Evolutionary conservation across 2,329 filamentous ascomycete species (phyloP), one percentile per base, ranked within the genome.

Genomic region (Tolypocladium album): DNA sequence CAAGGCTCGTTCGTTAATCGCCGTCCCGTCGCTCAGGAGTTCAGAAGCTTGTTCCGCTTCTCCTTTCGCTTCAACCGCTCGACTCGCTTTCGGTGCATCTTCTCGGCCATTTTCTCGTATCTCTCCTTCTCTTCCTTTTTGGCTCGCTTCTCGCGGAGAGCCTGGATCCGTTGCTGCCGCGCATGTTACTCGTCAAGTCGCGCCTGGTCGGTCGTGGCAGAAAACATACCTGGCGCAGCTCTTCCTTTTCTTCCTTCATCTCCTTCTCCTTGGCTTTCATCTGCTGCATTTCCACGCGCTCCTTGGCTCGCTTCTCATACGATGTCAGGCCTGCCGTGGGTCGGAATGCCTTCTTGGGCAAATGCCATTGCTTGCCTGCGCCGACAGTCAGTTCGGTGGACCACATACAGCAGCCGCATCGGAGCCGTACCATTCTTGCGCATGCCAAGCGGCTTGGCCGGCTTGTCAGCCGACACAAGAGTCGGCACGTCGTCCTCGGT

Each of bases 21-120:
- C 55, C 55, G 57, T 22, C 43, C 57, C 38, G 57, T 31, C 27
- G 36, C 58, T 74, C 78, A 88, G 62, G 85, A 87, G 72, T 87
- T 87, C 68, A 88, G 71, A 72, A 91, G 77, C 79, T 93, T 94
- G 76, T 93, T 99, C 71, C 94, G 86, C 87, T 97, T 97, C 81
- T 99, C 94, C 75, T 91, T 89, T 71, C 92, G 85, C 86, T 92
- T 96, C 75, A 96, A 76, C 67, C 94, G 85, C 77, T 99, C 94
- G 15, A 97, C 88, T 63, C 92, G 83, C 82, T 96, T 97, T 76
- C 85, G 86, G 78, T 97, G 93, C 94, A 99, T 97, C 79, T 94
- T 97, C 78, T 92, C 90, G 24, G 92, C 93, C 85, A 99, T 85
- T 79, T 92, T 90, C 74, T 92, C 90, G 72, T 93, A 97, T 66